phyloP scores from a whole-genome alignment of 73 alveolate genomes.

The Paramecium tetraurelia region DNA sequence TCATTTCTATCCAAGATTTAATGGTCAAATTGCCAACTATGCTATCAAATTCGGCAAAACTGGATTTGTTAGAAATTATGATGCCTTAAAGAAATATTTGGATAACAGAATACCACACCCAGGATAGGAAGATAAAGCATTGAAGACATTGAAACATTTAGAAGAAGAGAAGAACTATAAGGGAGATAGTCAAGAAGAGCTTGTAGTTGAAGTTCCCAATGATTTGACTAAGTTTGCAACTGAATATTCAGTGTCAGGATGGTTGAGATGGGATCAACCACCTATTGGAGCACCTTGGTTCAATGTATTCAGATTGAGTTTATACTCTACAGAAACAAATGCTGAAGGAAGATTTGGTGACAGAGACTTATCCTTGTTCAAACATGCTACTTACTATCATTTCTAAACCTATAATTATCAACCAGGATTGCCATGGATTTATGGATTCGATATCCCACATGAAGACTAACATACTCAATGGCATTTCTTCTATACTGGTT shows the following conservation, averaged over 20 bases:
- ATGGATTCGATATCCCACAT: not conserved
- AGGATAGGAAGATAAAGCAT: not conserved
- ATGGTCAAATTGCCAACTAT: constrained; percentile 21
- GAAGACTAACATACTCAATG: not conserved
- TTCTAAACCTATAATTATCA: not conserved
- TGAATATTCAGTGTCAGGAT: constrained; percentile 40
- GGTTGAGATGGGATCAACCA: constrained; percentile 34
- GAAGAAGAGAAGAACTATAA: not conserved
- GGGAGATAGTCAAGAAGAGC: not conserved
- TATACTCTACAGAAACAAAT: not conserved
- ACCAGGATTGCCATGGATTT: constrained; percentile 14
- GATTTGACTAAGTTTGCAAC: not conserved
- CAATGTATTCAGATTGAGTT: not conserved
- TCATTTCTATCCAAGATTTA: not conserved
- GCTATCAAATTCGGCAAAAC: constrained; percentile 1
- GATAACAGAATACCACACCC: constrained; percentile 38
- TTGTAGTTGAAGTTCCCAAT: not conserved
- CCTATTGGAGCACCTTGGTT: constrained; percentile 40
- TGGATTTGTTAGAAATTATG: constrained; percentile 3
- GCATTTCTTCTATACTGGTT: constrained; percentile 30
- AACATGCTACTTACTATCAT: not conserved
- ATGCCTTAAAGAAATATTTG: not conserved
- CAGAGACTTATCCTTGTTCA: not conserved
- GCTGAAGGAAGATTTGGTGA: not conserved
- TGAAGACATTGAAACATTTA: not conserved